These are phyloP conservation scores for Salix dunnii DNA, from an alignment of 345 rosid species.

Conservation along the genomic window DNA sequence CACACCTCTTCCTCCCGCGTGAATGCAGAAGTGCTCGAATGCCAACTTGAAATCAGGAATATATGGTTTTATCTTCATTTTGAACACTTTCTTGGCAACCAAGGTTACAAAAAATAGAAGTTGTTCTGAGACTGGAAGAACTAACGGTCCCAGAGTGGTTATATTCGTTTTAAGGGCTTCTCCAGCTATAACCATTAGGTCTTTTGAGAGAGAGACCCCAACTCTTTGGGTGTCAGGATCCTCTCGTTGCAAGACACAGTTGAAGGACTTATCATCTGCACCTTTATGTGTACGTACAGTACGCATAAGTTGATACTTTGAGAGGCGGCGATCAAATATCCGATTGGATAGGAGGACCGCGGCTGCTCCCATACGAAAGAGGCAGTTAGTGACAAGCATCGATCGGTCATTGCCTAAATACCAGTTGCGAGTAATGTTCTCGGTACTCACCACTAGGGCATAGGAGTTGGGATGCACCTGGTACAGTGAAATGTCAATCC, in stretches of 20 bases:
- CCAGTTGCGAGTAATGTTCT: conserved; percentile 19
- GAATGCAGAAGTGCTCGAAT: conserved; percentile 85
- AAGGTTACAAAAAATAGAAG: conserved; percentile 60
- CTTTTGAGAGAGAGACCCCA: conserved; percentile 82
- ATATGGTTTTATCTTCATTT: conserved; percentile 63
- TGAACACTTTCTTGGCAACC: conserved; percentile 59
- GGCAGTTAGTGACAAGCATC: conserved; percentile 27
- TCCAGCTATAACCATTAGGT: conserved; percentile 89
- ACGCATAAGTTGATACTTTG: conserved; percentile 24
- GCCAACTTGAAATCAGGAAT: conserved; percentile 83
- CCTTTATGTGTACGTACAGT: conserved; percentile 22
- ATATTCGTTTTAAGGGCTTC: conserved; percentile 88
- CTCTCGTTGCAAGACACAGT: conserved; percentile 15
- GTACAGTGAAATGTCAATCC: background rate
- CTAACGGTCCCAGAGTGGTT: conserved; percentile 79
- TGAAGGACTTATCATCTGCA: conserved; percentile 15
- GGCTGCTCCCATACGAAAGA: conserved; percentile 26
- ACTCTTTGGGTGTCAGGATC: conserved; percentile 33
- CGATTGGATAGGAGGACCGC: conserved; percentile 25
- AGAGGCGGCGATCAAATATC: conserved; percentile 14
- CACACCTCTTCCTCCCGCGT: conserved; percentile 85
- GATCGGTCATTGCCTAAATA: conserved; percentile 21
- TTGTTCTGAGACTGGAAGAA: conserved; percentile 87
- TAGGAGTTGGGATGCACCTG: conserved; percentile 22
- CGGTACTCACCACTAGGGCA: conserved; percentile 27